Evolutionary conservation across 768 basidiomycete genomes (phyloP), one percentile per base, ranked within the genome.

Genomic region (Hypholoma fasciculare): DNA sequence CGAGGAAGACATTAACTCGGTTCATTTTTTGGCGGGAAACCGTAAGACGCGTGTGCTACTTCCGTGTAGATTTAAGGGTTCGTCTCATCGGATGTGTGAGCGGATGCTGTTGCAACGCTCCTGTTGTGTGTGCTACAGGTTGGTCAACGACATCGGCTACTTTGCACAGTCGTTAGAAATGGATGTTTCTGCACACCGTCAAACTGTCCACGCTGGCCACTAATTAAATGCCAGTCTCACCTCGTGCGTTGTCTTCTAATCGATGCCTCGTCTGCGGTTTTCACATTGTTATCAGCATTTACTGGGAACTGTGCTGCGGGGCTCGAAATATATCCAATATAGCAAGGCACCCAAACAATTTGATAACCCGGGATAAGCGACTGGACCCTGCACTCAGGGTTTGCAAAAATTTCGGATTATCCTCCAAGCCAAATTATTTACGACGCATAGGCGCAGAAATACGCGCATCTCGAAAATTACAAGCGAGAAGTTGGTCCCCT

Each of bases 371-470:
- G 46, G 38, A 48, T 49, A 56, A 49, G 54, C 49, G 52, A 57
- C 53, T 52, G 59, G 62, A 56, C 61, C 64, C 65, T 66, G 65
- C 63, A 57, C 57, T 54, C 23, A 46, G 30, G 30, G 30, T 34
- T 34, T 7, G 30, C 9, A 34, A 34, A 34, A 34, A 34, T 34
- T 34, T 34, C 30, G 30, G 30, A 34, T 34, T 7, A 34, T 34
- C 23, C 4, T 23, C 30, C 1, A 34, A 34, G 30, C 6, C 30
- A 7, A 34, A 34, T 34, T 9, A 34, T 34, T 3, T 9, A 9
- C 7, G 6, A 5, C 30, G 30, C 6, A 34, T 34, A 34, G 30
- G 30, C 9, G 9, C 30, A 34, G 30, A 34, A 34, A 6, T 7
- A 34, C 9, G 9, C 30, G 6, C 30, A 34, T 9, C 2, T 34